Conservation (phyloP, 129 eudicot genomes). For the Pseudognaphalium luteoalbum region DNA sequence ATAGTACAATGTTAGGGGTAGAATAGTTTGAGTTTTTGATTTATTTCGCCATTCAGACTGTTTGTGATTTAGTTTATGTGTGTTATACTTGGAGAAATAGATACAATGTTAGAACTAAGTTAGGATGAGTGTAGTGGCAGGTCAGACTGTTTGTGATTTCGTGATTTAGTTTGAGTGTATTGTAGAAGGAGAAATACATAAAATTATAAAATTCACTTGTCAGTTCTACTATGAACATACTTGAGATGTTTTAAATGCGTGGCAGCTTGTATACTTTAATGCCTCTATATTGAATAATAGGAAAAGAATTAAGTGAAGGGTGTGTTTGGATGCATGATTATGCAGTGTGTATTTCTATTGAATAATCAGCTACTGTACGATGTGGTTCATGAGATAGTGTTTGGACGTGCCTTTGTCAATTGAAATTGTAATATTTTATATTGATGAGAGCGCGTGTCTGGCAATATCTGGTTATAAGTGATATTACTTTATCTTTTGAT, state of each 20-base stretch:
- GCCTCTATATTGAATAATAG: neutral
- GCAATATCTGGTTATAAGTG: neutral
- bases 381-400: neutral
- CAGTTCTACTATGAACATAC: no score
- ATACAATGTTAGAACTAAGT: no score
- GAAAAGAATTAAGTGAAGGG: neutral
- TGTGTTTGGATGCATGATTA: neutral
- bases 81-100: neutral
- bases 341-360: neutral
- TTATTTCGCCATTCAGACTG: neutral
- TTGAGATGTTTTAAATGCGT: no score
- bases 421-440: neutral
- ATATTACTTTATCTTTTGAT: neutral
- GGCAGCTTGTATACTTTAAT: no score
- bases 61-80: neutral
- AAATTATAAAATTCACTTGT: no score
- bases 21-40: no score
- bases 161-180: no score
- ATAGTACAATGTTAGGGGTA: no score
- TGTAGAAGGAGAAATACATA: no score
- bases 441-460: neutral
- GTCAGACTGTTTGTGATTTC: no score
- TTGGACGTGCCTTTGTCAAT: neutral
- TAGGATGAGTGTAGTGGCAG: no score
- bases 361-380: neutral